Evolutionary conservation across 2,329 filamentous ascomycete species (phyloP), one percentile per base, ranked within the genome.

Genomic region (Calonectria naviculata): DNA sequence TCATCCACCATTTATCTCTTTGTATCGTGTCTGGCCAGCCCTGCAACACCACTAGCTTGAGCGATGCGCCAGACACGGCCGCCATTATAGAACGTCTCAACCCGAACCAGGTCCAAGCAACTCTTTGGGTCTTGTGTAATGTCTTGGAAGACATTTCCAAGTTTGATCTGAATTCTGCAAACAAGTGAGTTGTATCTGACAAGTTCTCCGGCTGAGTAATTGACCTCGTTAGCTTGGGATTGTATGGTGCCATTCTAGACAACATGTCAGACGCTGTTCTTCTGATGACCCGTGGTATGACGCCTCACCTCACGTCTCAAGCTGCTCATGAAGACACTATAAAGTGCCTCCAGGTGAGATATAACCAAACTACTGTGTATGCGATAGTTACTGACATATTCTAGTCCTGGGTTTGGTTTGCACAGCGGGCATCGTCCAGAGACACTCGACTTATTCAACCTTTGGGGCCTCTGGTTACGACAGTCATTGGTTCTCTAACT

Each of bases 391-490:
- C 66, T 79, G 52, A 79, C 52, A 1, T 12, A 12, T 1, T 67
- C 46, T 47, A 93, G 92, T 89, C 92, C 5, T 96, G 93, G 93
- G 88, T 95, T 36, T 87, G 90, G 75, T 95, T 95, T 78, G 92
- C 91, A 6, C 93, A 95, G 76, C 88, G 90, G 38, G 87, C 89
- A 31, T 90, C 91, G 61, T 84, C 88, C 4, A 87, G 88, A 54
- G 88, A 89, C 38, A 87, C 87, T 19, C 85, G 89, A 19, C 85
- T 93, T 36, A 84, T 93, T 2, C 84, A 87, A 21, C 86, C 89
- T 21, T 85, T 95, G 17, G 89, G 89, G 36, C 85, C 87, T 2
- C 83, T 95, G 5, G 87, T 93, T 2, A 86, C 88, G 34, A 86
- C 88, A 5, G 88, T 91, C 26, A 88, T 95, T 28, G 83, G 87